phyloP scores from a whole-genome alignment of 192 early-diverging fungal genomes.

The Backusella morwellensis region DNA sequence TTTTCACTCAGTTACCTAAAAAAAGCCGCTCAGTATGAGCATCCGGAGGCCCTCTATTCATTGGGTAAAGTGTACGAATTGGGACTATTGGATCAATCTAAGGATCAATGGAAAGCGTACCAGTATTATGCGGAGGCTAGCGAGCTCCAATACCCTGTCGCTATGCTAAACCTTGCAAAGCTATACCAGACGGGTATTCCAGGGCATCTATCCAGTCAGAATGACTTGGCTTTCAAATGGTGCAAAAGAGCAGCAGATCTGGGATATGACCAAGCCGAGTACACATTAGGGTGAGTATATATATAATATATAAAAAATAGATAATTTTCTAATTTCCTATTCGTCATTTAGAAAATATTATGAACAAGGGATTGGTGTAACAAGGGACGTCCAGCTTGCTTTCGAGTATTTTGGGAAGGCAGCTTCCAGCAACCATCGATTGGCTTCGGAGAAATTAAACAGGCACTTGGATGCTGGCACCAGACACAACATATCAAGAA shows the following conservation, averaged over 20 bases:
- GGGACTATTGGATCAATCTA: slow-evolving; percentile 62
- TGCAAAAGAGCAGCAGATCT: slow-evolving; percentile 75
- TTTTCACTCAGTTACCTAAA: slow-evolving; percentile 46
- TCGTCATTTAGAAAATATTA: slow-evolving; percentile 21
- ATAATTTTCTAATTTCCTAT: not conserved
- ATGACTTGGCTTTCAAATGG: slow-evolving; percentile 73
- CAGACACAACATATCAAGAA: not conserved
- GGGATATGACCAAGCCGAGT: slow-evolving; percentile 80
- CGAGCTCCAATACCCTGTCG: slow-evolving; percentile 69
- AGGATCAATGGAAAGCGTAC: slow-evolving; percentile 64
- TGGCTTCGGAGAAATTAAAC: not conserved
- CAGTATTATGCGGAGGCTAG: slow-evolving; percentile 82
- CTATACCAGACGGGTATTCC: slow-evolving; percentile 73
- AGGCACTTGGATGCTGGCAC: not conserved
- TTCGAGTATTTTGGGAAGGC: slow-evolving; percentile 33
- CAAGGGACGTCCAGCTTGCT: slow-evolving; percentile 21
- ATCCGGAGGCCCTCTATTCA: slow-evolving; percentile 68
- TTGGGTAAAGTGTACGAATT: slow-evolving; percentile 81
- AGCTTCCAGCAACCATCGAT: slow-evolving; percentile 17
- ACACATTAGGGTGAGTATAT: slow-evolving; percentile 75
- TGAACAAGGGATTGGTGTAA: slow-evolving; percentile 30
- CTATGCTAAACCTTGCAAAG: slow-evolving; percentile 83
- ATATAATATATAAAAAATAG: not conserved
- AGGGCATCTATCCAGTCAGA: not conserved
- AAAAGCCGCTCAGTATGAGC: slow-evolving; percentile 70